phyloP scores from a whole-genome alignment of 2,329 filamentous ascomycete species.

The Diaporthe batatas region DNA sequence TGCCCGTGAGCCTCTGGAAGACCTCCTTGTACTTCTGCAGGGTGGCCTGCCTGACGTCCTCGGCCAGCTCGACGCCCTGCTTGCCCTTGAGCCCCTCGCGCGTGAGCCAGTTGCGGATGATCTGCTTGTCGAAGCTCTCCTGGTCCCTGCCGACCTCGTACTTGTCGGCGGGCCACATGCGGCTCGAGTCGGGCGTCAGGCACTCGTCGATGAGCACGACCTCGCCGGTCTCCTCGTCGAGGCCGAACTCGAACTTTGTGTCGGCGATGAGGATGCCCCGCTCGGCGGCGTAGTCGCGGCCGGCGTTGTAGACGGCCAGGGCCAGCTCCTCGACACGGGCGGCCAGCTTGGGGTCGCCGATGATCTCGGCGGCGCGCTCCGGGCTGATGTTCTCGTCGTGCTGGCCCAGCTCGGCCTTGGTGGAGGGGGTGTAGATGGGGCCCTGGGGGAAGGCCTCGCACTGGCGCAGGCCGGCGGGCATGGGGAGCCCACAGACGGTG shows the following conservation, averaged over 20 bases:
- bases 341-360: slow-evolving; percentile 73
- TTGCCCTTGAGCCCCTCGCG: slow-evolving; percentile 80
- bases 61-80: slow-evolving; percentile 78
- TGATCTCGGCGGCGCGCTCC: slow-evolving; percentile 72
- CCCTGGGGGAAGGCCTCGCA: slow-evolving; percentile 75
- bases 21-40: slow-evolving; percentile 81
- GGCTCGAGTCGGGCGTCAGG: slow-evolving; percentile 83
- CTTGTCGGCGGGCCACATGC: slow-evolving; percentile 85
- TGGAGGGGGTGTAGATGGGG: slow-evolving; percentile 82
- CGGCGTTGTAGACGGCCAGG: slow-evolving; percentile 73
- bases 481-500: slow-evolving; percentile 83
- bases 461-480: slow-evolving; percentile 77
- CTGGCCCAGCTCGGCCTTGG: slow-evolving; percentile 83
- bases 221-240: slow-evolving; percentile 74
- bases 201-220: slow-evolving; percentile 88
- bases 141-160: slow-evolving; percentile 82
- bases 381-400: slow-evolving; percentile 90
- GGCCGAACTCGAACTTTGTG: slow-evolving; percentile 74
- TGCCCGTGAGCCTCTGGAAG: slow-evolving; percentile 76
- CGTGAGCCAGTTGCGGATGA: slow-evolving; percentile 85
- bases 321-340: slow-evolving; percentile 74
- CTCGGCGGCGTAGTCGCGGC: slow-evolving; percentile 72
- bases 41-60: slow-evolving; percentile 78
- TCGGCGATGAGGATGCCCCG: slow-evolving; percentile 81
- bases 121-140: slow-evolving; percentile 91